Evolutionary conservation across 306 rosid species (phyloP).

Genomic region (Rubus idaeus): DNA sequence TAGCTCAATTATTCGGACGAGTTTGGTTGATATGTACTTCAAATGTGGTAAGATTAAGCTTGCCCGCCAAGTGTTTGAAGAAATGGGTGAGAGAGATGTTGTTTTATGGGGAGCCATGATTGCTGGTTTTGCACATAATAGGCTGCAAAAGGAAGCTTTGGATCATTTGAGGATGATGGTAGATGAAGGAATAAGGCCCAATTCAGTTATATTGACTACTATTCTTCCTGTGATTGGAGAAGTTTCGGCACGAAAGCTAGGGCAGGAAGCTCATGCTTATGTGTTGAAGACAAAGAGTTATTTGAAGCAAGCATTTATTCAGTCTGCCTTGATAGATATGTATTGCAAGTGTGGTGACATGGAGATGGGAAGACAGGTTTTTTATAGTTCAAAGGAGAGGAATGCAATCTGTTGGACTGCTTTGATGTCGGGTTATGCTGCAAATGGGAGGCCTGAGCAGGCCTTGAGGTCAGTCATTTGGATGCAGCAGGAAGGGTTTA

Average conservation of each 20-base stretch:
- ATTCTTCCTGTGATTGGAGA: slow-evolving; percentile 67
- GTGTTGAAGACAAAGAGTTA: slow-evolving; percentile 63
- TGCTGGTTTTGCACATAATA: slow-evolving; percentile 50
- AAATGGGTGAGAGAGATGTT: slow-evolving; percentile 51
- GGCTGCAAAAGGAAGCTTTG: slow-evolving; percentile 53
- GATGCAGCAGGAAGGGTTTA: slow-evolving; percentile 95
- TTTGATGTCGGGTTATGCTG: slow-evolving; percentile 72
- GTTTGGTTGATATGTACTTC: slow-evolving; percentile 42
- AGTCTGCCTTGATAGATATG: slow-evolving; percentile 83
- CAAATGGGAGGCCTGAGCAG: slow-evolving; percentile 68
- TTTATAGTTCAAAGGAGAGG: slow-evolving; percentile 62
- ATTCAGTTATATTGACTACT: slow-evolving; percentile 44
- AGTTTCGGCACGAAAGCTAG: slow-evolving; percentile 42
- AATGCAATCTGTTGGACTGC: slow-evolving; percentile 86
- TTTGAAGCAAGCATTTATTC: slow-evolving; percentile 50
- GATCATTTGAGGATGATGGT: slow-evolving; percentile 54
- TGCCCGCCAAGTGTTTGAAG: slow-evolving; percentile 51
- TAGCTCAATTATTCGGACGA: slow-evolving; percentile 45
- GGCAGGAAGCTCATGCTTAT: slow-evolving; percentile 73
- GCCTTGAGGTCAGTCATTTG: slow-evolving; percentile 71
- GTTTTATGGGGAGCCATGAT: slow-evolving; percentile 72
- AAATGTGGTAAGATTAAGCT: slow-evolving; percentile 54
- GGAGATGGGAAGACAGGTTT: slow-evolving; percentile 58
- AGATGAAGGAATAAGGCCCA: slow-evolving; percentile 46
- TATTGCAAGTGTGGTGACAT: slow-evolving; percentile 82